Evolutionary conservation across 2,329 filamentous ascomycete species (phyloP).

Genomic region (Geosmithia putterillii): DNA sequence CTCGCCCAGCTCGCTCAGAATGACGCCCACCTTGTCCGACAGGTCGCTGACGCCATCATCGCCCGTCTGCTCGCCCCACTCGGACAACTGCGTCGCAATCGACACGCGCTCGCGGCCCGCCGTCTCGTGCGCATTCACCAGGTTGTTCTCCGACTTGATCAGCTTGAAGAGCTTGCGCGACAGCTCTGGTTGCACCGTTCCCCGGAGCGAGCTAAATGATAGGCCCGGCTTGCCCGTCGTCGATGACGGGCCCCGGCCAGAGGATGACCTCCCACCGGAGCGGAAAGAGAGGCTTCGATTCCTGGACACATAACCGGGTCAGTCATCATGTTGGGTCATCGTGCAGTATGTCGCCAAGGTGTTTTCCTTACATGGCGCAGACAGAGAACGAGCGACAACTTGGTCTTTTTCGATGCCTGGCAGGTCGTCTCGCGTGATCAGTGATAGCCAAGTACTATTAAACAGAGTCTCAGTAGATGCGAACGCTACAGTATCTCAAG

Average conservation of each 20-base stretch:
- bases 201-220: conserved; percentile 75
- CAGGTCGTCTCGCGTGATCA: too few species aligned
- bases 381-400: too few species aligned
- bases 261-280: conserved; percentile 39
- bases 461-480: too few species aligned
- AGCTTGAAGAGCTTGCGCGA: conserved; percentile 80
- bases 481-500: too few species aligned
- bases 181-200: conserved; percentile 74
- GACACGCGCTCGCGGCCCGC: conserved; percentile 74
- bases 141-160: conserved; percentile 89
- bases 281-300: conserved; percentile 65
- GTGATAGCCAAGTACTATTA: too few species aligned
- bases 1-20: conserved; percentile 85
- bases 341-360: too few species aligned
- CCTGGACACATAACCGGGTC: too few species aligned
- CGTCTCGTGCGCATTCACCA: conserved; percentile 71
- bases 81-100: conserved; percentile 82
- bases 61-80: conserved; percentile 88
- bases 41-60: conserved; percentile 84
- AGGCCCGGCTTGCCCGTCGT: conserved; percentile 54
- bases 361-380: too few species aligned
- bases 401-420: too few species aligned
- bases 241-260: conserved; percentile 19
- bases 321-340: too few species aligned
- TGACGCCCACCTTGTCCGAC: conserved; percentile 88